Conservation (phyloP, 352 stramenopile species). For the Phytophthora sp. region DNA sequence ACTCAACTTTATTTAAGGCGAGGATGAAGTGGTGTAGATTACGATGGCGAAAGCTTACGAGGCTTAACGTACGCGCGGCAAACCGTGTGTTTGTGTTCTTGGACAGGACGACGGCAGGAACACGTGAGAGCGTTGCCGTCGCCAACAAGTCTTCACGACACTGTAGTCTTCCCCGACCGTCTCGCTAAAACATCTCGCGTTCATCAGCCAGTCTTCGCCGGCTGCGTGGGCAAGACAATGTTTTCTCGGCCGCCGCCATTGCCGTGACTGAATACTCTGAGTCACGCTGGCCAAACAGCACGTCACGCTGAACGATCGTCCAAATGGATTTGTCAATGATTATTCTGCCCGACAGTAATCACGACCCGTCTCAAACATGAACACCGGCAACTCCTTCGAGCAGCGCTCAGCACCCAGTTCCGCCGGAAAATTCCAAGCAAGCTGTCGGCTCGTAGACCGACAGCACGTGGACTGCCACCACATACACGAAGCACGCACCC, state of each 20-base stretch:
- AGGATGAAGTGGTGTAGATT: too few relatives aligned
- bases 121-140: neutral
- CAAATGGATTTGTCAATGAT: constrained; percentile 7
- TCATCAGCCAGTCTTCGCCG: too few relatives aligned
- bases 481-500: constrained; percentile 24
- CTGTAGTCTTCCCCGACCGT: too few relatives aligned
- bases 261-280: too few relatives aligned
- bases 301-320: too few relatives aligned
- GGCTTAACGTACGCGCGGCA: neutral
- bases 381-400: neutral
- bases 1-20: too few relatives aligned
- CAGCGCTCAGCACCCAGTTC: constrained; percentile 51
- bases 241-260: too few relatives aligned
- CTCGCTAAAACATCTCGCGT: too few relatives aligned
- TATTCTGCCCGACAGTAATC: constrained; percentile 6
- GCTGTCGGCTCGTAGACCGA: constrained; percentile 57
- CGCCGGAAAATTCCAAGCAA: constrained; percentile 56
- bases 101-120: neutral
- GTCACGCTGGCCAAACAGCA: too few relatives aligned
- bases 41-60: constrained; percentile 12
- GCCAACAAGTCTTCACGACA: too few relatives aligned
- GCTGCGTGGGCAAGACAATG: too few relatives aligned
- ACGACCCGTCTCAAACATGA: constrained; percentile 1
- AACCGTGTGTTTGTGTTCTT: neutral
- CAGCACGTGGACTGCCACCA: constrained; percentile 49